Evolutionary conservation across 441 rosid genomes (phyloP).

Genomic region (Monsonia emarginata): DNA sequence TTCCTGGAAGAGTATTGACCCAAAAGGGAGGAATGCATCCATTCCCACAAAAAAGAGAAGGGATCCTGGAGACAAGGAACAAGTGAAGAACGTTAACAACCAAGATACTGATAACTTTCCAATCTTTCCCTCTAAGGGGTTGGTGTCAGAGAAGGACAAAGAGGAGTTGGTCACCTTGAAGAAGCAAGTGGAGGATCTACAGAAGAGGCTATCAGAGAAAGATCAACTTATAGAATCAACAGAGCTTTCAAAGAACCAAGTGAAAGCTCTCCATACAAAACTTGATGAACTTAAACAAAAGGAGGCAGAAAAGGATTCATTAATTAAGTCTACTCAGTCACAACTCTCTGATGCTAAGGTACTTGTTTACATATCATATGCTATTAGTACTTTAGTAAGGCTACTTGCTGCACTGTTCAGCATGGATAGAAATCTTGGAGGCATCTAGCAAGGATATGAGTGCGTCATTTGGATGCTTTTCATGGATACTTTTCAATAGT

Average conservation of each 20-base stretch:
- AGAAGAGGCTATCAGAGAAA: slow-evolving; percentile 53
- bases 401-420: background rate
- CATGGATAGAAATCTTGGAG: background rate
- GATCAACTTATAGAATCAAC: slow-evolving; percentile 69
- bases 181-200: slow-evolving; percentile 66
- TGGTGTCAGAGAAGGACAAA: slow-evolving; percentile 39
- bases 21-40: slow-evolving; percentile 49
- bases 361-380: background rate
- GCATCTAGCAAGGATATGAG: background rate
- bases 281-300: slow-evolving; percentile 49
- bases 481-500: too few species aligned
- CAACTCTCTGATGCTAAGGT: slow-evolving; percentile 89
- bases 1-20: slow-evolving; percentile 33
- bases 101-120: slow-evolving; percentile 42
- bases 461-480: background rate
- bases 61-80: slow-evolving; percentile 41
- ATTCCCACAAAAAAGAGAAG: slow-evolving; percentile 54
- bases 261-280: slow-evolving; percentile 35
- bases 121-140: slow-evolving; percentile 34
- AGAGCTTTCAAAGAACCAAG: slow-evolving; percentile 42
- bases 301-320: slow-evolving; percentile 53
- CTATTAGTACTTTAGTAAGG: slow-evolving; percentile 9
- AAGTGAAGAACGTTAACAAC: slow-evolving; percentile 25
- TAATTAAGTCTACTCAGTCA: slow-evolving; percentile 53
- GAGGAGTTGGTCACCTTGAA: slow-evolving; percentile 52